A percentile compares a stretch with the other conserved stretches of the same genome.
Conservation (phyloP, 805 yeast species). For the Ogataea nitratoaversa region DNA sequence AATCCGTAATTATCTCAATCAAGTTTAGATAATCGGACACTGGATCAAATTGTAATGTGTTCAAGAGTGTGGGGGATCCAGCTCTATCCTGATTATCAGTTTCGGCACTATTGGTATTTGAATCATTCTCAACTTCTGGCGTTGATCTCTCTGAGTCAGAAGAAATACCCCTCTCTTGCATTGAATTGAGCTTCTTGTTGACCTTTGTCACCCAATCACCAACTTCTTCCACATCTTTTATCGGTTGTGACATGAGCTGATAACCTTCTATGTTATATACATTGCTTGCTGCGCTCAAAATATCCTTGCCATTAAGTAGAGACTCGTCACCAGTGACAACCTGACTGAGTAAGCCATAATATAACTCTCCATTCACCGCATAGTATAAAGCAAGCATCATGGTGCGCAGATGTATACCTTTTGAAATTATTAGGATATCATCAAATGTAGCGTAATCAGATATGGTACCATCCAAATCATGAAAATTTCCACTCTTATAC, state of each 20-base stretch:
- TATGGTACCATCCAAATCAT: constrained; percentile 56
- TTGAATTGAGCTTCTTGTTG: background rate
- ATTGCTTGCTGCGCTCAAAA: constrained; percentile 58
- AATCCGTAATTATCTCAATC: background rate
- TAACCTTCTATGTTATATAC: constrained; percentile 39
- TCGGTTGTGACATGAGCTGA: constrained; percentile 36
- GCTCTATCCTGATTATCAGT: background rate
- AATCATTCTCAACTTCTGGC: too few relatives aligned
- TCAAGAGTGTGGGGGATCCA: background rate
- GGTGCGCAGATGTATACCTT: constrained; percentile 48
- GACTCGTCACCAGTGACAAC: constrained; percentile 33
- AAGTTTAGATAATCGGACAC: constrained; percentile 8
- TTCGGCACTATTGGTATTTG: too few relatives aligned
- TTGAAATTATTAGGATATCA: constrained; percentile 56
- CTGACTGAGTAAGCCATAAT: constrained; percentile 51
- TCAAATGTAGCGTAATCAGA: constrained; percentile 62
- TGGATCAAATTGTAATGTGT: constrained; percentile 14
- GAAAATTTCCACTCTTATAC: constrained; percentile 36
- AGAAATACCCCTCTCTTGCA: background rate
- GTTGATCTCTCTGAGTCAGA: too few relatives aligned
- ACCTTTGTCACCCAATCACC: constrained; percentile 1
- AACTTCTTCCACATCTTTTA: constrained; percentile 3
- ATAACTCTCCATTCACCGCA: constrained; percentile 51
- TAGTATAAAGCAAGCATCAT: constrained; percentile 57
- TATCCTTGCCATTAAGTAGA: constrained; percentile 65